Base-by-base conservation (phyloP, 192 early-diverging fungal genomes). In the Coemansia biformis region DNA sequence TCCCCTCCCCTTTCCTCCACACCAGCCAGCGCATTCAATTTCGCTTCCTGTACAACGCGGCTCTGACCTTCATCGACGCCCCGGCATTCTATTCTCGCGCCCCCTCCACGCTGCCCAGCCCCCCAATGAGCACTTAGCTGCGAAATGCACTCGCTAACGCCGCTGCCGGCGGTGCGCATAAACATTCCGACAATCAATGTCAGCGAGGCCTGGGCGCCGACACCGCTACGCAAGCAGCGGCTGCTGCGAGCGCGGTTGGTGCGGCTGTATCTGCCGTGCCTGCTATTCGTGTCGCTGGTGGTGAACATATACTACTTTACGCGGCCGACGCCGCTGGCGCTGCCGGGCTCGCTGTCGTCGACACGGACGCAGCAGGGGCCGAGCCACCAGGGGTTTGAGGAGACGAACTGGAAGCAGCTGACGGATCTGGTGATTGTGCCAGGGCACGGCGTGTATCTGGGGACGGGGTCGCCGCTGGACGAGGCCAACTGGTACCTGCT, bases 271-370 rank as follows among this genome's bases (percentile, higher is more conserved):
- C 42, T 74, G 37, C 62, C 63, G 5, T 62, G 45, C 23, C 17
- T 66, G 19, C 48, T 74, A 12, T 57, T 74, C 34, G 1, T 66
- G 8, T 74, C 70, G 7, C 47, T 74, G 12, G 63, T 66, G 0
- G 15, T 62, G 10, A 74, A 74, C 70, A 74, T 74, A 52, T 74
- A 62, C 54, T 74, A 54, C 51, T 66, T 74, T 51, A 74, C 70
- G 24, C 63, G 70, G 9, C 70, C 70, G 12, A 29, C 55, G 31
- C 62, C 63, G 1, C 63, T 66, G 28, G 39, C 58, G 7, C 43
- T 59, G 28, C 58, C 69, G 11, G 24, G 17, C 19, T 42, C 56
- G 22, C 44, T 71, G n/a, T 43, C 54, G 36, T 61, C 66, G 14
- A 61, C 54, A 12, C 16, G 42, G 35, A 50, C 49, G n/a, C 31